Evolutionary conservation across 768 basidiomycete species (phyloP), one percentile per base, ranked within the genome.

Genomic region (Naganishia antarctica): DNA sequence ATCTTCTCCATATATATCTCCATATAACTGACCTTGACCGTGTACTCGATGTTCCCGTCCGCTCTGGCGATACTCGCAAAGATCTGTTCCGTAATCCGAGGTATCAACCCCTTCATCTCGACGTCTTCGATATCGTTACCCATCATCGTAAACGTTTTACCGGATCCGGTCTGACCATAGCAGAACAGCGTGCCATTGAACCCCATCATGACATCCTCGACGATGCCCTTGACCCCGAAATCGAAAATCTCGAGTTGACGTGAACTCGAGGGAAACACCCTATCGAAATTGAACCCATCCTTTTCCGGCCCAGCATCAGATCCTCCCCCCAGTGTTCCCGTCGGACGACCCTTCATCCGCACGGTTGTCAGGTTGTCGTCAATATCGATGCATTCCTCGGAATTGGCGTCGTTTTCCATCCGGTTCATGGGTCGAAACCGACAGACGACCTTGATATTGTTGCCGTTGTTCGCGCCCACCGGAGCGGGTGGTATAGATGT

Each of bases 1-100:
- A 99, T 91, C 67, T 87, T 85, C 79, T 99, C 96, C 66, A 98
- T 83, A 79, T 99, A 99, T 65, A 99, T 98, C 80, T 99, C 96
- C 94, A 99, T 97, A 78, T 98, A 99, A 37, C 91, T 96, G 58
- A 97, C 96, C 80, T 99, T 99, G 77, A 99, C 96, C 69, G 97
- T 86, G 78, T 99, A 99, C 79, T 99, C 96, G 64, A 99, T 81
- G 77, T 91, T 90, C 37, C 89, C 84, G 70, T 97, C 94, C 61
- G 92, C 94, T 73, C 91, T 87, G 64, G 96, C 87, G 75, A 99
- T 99, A 53, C 91, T 91, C 68, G 92, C 89, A 78, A 99, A 99
- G 75, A 99, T 96, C 78, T 99, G 96, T 77, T 99, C 93, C 4
- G 94, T 94, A 68, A 99, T 97, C 61, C 96, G 87, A 59, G 96